These are phyloP conservation scores for Pyricularia sp. DNA, from an alignment of 2,329 filamentous ascomycete genomes.

Conservation along the genomic window DNA sequence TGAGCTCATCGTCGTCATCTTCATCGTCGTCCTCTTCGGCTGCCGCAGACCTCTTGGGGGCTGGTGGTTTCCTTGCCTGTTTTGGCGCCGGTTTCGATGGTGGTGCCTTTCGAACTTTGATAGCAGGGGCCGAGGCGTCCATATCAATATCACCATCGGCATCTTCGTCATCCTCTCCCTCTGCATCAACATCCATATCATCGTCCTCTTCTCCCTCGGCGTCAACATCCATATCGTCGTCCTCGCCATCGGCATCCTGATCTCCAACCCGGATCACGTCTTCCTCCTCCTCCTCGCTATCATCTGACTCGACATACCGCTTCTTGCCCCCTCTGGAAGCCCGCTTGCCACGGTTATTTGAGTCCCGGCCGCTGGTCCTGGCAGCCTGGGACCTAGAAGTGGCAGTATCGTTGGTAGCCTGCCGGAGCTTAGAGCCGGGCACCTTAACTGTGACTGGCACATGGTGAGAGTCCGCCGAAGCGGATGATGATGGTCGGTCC, in stretches of 20 bases:
- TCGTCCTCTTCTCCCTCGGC: conserved; percentile 17
- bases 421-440: conserved; percentile 40
- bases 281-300: conserved; percentile 33
- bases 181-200: conserved; percentile 18
- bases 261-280: conserved; percentile 16
- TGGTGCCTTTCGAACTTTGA: conserved; percentile 8
- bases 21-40: conserved; percentile 22
- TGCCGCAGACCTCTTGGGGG: neutral
- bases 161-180: conserved; percentile 30
- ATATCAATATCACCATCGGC: conserved; percentile 29
- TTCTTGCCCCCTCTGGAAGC: conserved; percentile 44
- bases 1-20: conserved; percentile 46
- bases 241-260: conserved; percentile 22
- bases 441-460: conserved; percentile 43
- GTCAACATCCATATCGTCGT: conserved; percentile 25
- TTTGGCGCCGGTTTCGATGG: neutral
- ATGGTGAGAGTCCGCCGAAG: conserved; percentile 32
- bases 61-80: neutral
- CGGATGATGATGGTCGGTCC: conserved; percentile 34
- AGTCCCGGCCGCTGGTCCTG: conserved; percentile 20
- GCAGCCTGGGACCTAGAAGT: neutral
- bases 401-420: conserved; percentile 29
- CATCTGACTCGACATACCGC: conserved; percentile 49
- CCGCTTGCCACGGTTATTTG: conserved; percentile 26
- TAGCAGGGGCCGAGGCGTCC: conserved; percentile 17